Evolutionary conservation across 768 basidiomycete genomes (phyloP).

Genomic region (Roridomyces roridus): DNA sequence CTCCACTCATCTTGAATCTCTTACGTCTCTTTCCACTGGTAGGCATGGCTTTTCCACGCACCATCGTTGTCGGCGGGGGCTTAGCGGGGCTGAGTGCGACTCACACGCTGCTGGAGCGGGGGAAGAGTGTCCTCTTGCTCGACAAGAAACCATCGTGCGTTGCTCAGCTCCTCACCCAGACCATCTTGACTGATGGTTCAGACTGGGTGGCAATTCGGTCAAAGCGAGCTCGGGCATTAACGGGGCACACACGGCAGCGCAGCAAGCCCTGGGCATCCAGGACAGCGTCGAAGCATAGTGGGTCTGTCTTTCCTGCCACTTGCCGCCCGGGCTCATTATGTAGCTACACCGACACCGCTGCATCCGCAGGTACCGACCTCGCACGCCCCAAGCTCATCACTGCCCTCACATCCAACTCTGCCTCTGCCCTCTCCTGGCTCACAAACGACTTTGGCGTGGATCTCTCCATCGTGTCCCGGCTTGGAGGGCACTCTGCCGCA

Average conservation of each 20-base stretch:
- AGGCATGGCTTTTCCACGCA: not conserved
- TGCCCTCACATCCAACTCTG: constrained; percentile 32
- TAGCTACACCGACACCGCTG: constrained; percentile 26
- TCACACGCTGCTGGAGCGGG: constrained; percentile 78
- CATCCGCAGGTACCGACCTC: constrained; percentile 27
- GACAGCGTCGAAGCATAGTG: constrained; percentile 29
- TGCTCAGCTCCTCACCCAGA: not conserved
- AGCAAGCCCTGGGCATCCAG: constrained; percentile 22
- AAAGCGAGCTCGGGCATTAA: constrained; percentile 38
- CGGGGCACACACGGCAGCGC: constrained; percentile 30
- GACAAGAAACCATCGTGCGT: constrained; percentile 47
- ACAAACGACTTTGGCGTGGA: constrained; percentile 28
- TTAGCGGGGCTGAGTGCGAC: constrained; percentile 77
- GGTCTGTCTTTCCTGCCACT: not conserved
- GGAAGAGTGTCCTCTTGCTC: constrained; percentile 71
- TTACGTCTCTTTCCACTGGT: no score
- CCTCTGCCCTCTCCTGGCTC: constrained; percentile 32
- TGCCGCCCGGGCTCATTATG: no score
- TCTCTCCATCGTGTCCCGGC: constrained; percentile 32
- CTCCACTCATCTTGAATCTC: no score
- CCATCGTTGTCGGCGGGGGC: constrained; percentile 69
- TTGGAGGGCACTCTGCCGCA: constrained; percentile 28
- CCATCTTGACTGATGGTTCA: not conserved
- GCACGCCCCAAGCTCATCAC: constrained; percentile 30
- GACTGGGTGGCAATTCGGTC: constrained; percentile 32